Base-by-base conservation (phyloP, 1,284 basidiomycete genomes). In the Moesziomyces parantarcticus region DNA sequence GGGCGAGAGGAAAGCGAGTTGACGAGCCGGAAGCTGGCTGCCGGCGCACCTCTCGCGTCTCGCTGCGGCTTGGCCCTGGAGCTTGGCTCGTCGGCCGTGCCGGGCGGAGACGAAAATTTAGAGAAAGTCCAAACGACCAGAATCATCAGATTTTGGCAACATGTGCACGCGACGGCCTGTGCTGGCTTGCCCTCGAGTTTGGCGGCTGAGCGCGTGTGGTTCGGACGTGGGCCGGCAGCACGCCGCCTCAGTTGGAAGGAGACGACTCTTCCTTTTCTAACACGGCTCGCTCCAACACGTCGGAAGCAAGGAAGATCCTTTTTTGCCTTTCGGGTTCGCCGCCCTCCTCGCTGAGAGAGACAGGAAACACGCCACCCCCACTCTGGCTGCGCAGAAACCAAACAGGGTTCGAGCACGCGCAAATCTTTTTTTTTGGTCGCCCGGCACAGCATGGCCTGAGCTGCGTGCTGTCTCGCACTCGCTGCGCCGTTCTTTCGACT, bases 91-190 rank as follows among this genome's bases (percentile, higher is more conserved):
- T 26, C 26, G 26, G 26, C 26, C 26, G 26, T 26, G 26, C 26
- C 26, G 26, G 26, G 26, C 26, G 26, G 26, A 26, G 26, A 26
- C 26, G 26, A 26, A 26, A 26, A 26, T n/a, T n/a, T n/a, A n/a
- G n/a, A n/a, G 9, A 26, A 26, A 26, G 26, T 5, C 26, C 14
- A 29, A 67, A 50, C 55, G 65, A 67, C 65, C 65, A 68, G 43
- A 68, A 68, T 68, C 65, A 68, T 45, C 54, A 68, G 65, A 68
- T 68, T 68, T 68, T 62, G 29, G 29, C 29, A 32, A 32, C 29
- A 32, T 2, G n/a, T n/a, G 29, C 29, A 32, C 29, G 29, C 21
- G 45, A 39, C 36, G 41, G 21, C 11, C 23, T 8, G 18, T 20
- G n/a, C n/a, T n/a, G n/a, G n/a, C 36, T 23, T 13, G 16, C n/a